Conservation (phyloP, 2,329 filamentous ascomycete species). For the Raffaelea albimanens region DNA sequence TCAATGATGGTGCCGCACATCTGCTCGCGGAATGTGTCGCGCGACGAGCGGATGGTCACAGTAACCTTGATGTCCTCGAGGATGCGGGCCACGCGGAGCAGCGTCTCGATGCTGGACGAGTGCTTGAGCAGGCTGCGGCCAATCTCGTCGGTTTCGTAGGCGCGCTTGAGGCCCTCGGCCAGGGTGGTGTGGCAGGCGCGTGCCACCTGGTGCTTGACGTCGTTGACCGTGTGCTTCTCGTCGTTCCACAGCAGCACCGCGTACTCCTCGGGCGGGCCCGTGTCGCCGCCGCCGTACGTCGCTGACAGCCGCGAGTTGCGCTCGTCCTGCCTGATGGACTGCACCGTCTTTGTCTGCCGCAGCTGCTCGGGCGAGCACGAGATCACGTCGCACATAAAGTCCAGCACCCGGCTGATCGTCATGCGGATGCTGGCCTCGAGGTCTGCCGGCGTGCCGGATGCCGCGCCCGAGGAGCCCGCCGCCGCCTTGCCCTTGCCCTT, state of each 20-base stretch:
- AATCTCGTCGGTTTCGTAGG: conserved; percentile 80
- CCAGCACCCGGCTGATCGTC: conserved; percentile 76
- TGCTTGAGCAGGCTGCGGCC: conserved; percentile 81
- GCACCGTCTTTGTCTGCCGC: conserved; percentile 71
- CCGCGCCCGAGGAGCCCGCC: too few relatives aligned
- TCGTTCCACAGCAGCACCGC: conserved; percentile 93
- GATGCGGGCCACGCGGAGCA: conserved; percentile 71
- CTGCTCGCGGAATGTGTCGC: conserved; percentile 93
- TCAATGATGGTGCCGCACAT: conserved; percentile 98
- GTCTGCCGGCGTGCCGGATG: conserved; percentile 61
- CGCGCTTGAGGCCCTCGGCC: conserved; percentile 61
- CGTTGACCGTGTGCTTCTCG: conserved; percentile 91
- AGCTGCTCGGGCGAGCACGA: conserved; percentile 96
- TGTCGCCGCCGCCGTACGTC: conserved; percentile 62
- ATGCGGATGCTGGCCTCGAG: conserved; percentile 69
- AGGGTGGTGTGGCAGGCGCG: conserved; percentile 71
- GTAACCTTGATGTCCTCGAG: conserved; percentile 96
- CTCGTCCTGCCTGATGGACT: conserved; percentile 76
- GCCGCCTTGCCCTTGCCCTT: conserved; percentile 55
- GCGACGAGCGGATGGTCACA: conserved; percentile 83
- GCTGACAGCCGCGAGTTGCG: conserved; percentile 64
- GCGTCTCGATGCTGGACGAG: conserved; percentile 57
- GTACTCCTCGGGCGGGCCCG: conserved; percentile 63
- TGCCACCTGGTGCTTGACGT: conserved; percentile 83
- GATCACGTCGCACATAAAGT: conserved; percentile 96